Conservation (phyloP, 2,329 filamentous ascomycete genomes). For the Nigrospora osmanthi region DNA sequence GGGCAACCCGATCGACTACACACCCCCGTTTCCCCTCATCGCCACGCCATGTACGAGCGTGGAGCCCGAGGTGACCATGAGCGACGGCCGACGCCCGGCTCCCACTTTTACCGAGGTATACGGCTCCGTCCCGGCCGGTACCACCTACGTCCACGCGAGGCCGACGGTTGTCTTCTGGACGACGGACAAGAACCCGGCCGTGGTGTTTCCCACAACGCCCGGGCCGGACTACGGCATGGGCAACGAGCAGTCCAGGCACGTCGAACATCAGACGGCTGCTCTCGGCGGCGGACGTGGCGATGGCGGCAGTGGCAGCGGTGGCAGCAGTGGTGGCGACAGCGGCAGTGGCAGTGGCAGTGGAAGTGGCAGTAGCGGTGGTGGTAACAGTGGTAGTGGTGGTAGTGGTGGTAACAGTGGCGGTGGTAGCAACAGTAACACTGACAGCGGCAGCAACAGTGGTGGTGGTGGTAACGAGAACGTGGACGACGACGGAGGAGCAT, state of each 20-base stretch:
- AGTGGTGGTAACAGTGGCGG: too few relatives aligned
- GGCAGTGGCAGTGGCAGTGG: too few relatives aligned
- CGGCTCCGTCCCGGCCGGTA: not conserved
- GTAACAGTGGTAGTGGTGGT: too few relatives aligned
- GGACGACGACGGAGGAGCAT: too few relatives aligned
- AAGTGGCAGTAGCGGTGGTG: too few relatives aligned
- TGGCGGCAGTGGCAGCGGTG: too few relatives aligned
- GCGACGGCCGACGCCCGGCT: not conserved
- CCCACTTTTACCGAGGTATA: conserved; percentile 6
- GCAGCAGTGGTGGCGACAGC: too few relatives aligned
- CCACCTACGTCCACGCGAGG: not conserved
- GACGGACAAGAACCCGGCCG: conserved; percentile 47
- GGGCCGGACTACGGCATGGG: conserved; percentile 30
- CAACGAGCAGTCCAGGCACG: conserved; percentile 8
- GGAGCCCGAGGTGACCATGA: not conserved
- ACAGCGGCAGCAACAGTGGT: too few relatives aligned
- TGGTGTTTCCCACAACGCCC: conserved; percentile 31
- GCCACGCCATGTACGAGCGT: not conserved
- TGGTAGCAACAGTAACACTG: too few relatives aligned
- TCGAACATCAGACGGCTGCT: conserved; percentile 7
- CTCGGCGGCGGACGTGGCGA: not conserved
- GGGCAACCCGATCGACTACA: conserved; percentile 37
- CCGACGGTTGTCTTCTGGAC: conserved; percentile 37
- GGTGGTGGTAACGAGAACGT: too few relatives aligned
- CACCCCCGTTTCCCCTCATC: conserved; percentile 27